phyloP scores from a whole-genome alignment of 306 rosid genomes.

The Trifolium fragiferum region DNA sequence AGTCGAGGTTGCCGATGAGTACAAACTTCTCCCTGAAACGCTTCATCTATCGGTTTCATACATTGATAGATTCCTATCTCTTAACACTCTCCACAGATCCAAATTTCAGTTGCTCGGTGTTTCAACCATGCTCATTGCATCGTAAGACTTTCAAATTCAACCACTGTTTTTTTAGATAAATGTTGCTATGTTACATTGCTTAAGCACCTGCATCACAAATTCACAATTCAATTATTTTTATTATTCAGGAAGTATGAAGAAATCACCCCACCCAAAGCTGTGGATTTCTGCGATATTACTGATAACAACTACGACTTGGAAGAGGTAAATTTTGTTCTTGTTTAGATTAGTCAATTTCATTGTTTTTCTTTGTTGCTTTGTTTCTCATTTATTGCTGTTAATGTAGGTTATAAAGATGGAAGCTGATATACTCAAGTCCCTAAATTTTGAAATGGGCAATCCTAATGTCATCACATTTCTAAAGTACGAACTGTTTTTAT shows the following conservation, averaged over 20 bases:
- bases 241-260: conserved; percentile 82
- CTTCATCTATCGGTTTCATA: conserved; percentile 66
- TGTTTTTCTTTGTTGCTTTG: neutral
- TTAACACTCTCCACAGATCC: conserved; percentile 38
- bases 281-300: conserved; percentile 67
- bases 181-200: neutral
- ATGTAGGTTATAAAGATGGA: conserved; percentile 78
- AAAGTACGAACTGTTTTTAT: conserved; percentile 47
- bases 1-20: conserved; percentile 85
- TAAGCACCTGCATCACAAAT: neutral
- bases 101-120: conserved; percentile 74
- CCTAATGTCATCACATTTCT: conserved; percentile 73
- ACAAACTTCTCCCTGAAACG: conserved; percentile 73
- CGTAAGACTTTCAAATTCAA: conserved; percentile 51
- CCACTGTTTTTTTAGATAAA: neutral
- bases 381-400: conserved; percentile 3
- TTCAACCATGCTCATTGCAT: conserved; percentile 81
- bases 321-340: conserved; percentile 49
- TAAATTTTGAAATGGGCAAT: conserved; percentile 77
- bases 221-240: neutral
- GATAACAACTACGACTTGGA: conserved; percentile 62
- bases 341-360: neutral
- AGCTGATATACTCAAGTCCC: conserved; percentile 66
- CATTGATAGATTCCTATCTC: conserved; percentile 69
- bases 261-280: conserved; percentile 74